A percentile compares a stretch with the other conserved stretches of the same genome.
phyloP scores from a whole-genome alignment of 2,329 filamentous ascomycete genomes.

The Hymenoscyphus fraxineus region DNA sequence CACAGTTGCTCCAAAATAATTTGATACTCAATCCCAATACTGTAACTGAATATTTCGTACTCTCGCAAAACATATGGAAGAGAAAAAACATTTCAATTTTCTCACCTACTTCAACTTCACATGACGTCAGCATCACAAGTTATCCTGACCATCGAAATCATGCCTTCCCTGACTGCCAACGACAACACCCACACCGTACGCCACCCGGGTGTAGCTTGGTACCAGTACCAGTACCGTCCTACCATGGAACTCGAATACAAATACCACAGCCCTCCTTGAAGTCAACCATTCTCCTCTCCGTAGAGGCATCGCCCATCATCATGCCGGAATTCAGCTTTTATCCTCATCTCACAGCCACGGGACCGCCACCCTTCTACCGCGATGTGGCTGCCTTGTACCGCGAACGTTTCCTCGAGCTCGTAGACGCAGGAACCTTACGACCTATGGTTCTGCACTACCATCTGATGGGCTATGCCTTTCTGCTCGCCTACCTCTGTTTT shows the following conservation, averaged over 20 bases:
- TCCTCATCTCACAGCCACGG: slow-evolving; percentile 24
- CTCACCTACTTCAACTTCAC: background rate
- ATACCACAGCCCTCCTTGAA: background rate
- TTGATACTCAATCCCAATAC: too few species aligned
- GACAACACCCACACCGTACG: background rate
- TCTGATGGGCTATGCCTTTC: slow-evolving; percentile 44
- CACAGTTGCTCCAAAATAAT: too few species aligned
- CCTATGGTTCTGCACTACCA: slow-evolving; percentile 53
- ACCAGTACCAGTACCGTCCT: background rate
- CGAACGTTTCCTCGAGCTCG: slow-evolving; percentile 36
- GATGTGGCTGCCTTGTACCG: slow-evolving; percentile 36
- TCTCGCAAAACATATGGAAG: too few species aligned
- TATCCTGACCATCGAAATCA: background rate
- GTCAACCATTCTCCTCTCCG: background rate
- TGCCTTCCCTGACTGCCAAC: background rate
- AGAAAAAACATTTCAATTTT: too few species aligned
- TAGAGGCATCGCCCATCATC: background rate
- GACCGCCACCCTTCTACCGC: slow-evolving; percentile 19
- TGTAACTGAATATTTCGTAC: too few species aligned
- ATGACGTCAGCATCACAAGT: background rate
- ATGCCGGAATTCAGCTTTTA: slow-evolving; percentile 21
- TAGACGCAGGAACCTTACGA: slow-evolving; percentile 40
- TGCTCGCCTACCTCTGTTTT: slow-evolving; percentile 53
- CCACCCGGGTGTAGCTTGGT: slow-evolving; percentile 1
- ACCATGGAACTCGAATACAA: slow-evolving; percentile 2